Conservation (phyloP, 148 eudicot genomes). For the Fagopyrum esculentum region DNA sequence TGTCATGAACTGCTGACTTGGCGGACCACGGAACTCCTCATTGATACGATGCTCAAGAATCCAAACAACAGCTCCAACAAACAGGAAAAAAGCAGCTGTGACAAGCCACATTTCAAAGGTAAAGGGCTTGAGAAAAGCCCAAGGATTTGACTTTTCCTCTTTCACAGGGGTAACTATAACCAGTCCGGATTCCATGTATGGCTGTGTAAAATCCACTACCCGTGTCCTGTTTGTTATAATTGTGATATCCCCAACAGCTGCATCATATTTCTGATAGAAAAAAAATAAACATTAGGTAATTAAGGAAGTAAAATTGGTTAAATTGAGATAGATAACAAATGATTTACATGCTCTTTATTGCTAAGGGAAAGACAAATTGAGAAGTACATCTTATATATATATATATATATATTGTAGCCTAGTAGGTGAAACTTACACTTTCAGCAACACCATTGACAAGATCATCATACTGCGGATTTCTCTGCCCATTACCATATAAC, state of each 20-base stretch:
- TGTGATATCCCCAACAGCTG: conserved; percentile 48
- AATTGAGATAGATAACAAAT: not conserved
- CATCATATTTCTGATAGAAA: conserved; percentile 23
- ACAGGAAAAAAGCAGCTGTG: conserved; percentile 28
- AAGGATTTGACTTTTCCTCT: conserved; percentile 22
- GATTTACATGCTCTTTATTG: not conserved
- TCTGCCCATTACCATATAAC: conserved; percentile 31
- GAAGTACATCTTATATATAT: not conserved
- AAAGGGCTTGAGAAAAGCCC: conserved; percentile 43
- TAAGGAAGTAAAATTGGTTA: not conserved
- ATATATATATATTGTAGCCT: not conserved
- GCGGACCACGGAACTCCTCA: conserved; percentile 45
- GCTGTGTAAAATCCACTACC: conserved; percentile 47
- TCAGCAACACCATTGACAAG: conserved; percentile 25
- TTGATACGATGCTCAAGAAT: conserved; percentile 47
- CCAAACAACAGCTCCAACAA: conserved; percentile 42
- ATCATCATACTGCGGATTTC: conserved; percentile 24
- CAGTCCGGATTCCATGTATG: conserved; percentile 31
- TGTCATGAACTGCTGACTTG: conserved; percentile 32
- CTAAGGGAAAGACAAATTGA: not conserved
- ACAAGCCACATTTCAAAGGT: conserved; percentile 39
- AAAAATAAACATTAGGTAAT: not conserved
- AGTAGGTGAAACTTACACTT: conserved; percentile 24
- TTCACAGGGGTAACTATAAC: conserved; percentile 35
- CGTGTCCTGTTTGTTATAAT: conserved; percentile 33